Evolutionary conservation across 1,139 yeast species (phyloP), one percentile per base, ranked within the genome.

Genomic region (Scheffersomyces parashehatae): DNA sequence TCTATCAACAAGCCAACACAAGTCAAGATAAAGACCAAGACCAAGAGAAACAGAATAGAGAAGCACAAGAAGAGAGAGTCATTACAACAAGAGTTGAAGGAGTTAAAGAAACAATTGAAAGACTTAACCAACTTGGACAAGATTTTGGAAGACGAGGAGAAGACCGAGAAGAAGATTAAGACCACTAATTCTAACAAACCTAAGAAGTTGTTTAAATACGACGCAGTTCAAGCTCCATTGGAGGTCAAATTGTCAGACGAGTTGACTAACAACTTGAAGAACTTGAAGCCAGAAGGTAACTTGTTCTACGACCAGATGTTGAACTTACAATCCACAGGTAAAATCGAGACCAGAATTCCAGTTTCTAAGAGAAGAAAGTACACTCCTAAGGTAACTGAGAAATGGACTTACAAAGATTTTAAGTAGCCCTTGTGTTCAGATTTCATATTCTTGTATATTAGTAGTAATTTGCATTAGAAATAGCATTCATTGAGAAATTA

Each of bases 211-310:
- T 73, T 74, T 42, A 86, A 82, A 57, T 81, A 85, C 59, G 73
- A 76, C 35, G 72, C 81, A 24, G 66, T 81, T 46, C 85, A 83
- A 43, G 78, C 78, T 35, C 85, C 87, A 29, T 65, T 93, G 44
- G 98, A 93, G 59, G 85, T 93, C 35, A 93, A 93, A 66, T 77
- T 95, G 43, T 82, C 96, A 13, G 93, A 89, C 59, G 99, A 93
- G 65, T 76, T 95, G 51, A 82, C 87, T 28, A 95, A 88, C 54
- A 88, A 95, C 28, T 73, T 95, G 59, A 81, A 97, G 63, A 80
- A 84, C 52, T 72, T 93, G 59, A 87, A 81, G 61, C 95, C 98
- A 0, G 99, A 95, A 69, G 99, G 99, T 16, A 88, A 86, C 59
- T 69, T 89, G 47, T 73, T 89, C 40, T 83, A 85, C 54, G 97